Evolutionary conservation across 1,139 yeast species (phyloP), one percentile per base, ranked within the genome.

Genomic region (Suhomyces bribrorum): DNA sequence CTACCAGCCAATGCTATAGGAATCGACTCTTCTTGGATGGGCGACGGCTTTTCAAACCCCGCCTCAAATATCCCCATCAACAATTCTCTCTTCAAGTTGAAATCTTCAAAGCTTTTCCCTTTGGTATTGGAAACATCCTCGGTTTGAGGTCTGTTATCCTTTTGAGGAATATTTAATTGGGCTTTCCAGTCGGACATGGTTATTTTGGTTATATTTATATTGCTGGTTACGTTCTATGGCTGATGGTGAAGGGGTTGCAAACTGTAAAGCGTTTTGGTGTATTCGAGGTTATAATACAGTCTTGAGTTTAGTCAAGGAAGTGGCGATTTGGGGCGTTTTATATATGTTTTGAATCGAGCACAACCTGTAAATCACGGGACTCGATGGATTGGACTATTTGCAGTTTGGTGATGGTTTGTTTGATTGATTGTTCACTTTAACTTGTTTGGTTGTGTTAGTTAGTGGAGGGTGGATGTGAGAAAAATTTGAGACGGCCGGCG

Each of bases 1-100:
- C 96, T 82, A 36, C 98, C 97, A 34, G 95, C 85, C 37, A 92
- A 75, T 1, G 97, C 97, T 61, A 89, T 86, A 3, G 98, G 98
- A 44, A 92, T 92, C 11, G 96, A 81, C 63, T 90, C 98, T 69
- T 92, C 97, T 68, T 92, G 99, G 57, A 92, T 89, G 14, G 99
- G 98, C 15, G 97, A 88, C 7, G 99, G 98, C 59, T 86, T 88
- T 62, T 92, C 99, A 58, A 92, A 92, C 32, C 99, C 98, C 2
- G 98, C 97, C 64, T 94, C 99, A 59, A 90, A 92, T 52, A 92
- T 92, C 25, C 98, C 98, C 98, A 92, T 94, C 59, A 94, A 73
- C 46, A 92, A 76, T 59, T 92, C 96, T 64, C 98, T 80, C 61
- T 88, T 89, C 55, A 92, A 79, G 54, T 83, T 83, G 64, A 89